Conservation (phyloP, 2,329 filamentous ascomycete genomes). For the Zelopaecilomyces penicillatus region DNA sequence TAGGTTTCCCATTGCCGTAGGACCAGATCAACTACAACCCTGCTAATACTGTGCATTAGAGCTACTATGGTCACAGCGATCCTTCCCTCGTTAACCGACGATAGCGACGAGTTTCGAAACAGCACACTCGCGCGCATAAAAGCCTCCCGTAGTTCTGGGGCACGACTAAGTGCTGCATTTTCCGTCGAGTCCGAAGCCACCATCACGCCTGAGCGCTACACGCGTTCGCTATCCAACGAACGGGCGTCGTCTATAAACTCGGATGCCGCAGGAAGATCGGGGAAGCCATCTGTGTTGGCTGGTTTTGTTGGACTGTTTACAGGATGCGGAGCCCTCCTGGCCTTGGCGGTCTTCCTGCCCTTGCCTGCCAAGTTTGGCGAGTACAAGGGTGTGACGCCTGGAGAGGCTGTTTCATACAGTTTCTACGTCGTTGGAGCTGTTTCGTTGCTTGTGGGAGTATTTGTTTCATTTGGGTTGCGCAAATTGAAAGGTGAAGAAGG, state of each 20-base stretch:
- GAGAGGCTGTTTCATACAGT: conserved; percentile 67
- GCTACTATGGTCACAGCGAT: conserved; percentile 97
- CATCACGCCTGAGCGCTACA: conserved; percentile 60
- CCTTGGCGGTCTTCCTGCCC: conserved; percentile 74
- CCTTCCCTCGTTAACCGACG: conserved; percentile 61
- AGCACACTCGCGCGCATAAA: conserved; percentile 22
- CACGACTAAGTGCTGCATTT: conserved; percentile 51
- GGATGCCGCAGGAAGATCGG: conserved; percentile 19
- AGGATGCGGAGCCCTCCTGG: conserved; percentile 81
- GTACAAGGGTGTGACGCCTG: conserved; percentile 61
- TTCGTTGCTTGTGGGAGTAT: conserved; percentile 61
- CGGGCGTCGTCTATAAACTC: conserved; percentile 12
- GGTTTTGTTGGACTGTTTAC: conserved; percentile 90
- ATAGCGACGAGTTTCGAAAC: conserved; percentile 26
- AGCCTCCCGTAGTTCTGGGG: conserved; percentile 22
- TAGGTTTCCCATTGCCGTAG: conserved; percentile 32
- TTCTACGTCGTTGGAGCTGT: conserved; percentile 80
- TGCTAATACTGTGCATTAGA: conserved; percentile 22
- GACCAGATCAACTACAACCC: background rate
- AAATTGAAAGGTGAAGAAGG: conserved; percentile 62
- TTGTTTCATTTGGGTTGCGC: conserved; percentile 71
- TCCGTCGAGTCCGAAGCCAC: conserved; percentile 68
- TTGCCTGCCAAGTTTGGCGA: conserved; percentile 72
- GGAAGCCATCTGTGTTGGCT: conserved; percentile 58
- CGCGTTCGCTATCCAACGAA: conserved; percentile 26